These are phyloP conservation scores for Colletotrichum tamarilloi DNA, from an alignment of 2,329 filamentous ascomycete species.

Conservation along the genomic window DNA sequence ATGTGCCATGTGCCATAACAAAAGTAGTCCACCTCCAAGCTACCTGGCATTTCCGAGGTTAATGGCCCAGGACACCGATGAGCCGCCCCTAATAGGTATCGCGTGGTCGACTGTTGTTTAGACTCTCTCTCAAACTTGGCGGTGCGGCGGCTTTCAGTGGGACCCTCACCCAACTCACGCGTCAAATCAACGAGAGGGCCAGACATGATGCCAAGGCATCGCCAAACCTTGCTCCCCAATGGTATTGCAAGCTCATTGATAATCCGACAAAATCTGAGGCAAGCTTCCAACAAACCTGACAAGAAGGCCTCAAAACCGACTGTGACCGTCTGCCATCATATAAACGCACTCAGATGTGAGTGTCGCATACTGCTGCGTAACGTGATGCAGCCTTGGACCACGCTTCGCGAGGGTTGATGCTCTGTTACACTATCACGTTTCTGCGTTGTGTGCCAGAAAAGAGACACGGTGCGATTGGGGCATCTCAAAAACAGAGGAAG, in stretches of 20 bases:
- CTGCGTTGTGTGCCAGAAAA: constrained; percentile 3
- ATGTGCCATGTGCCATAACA: too few species aligned
- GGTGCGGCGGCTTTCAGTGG: background rate
- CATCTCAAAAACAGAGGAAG: background rate
- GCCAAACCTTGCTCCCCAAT: constrained; percentile 1
- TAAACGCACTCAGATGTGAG: background rate
- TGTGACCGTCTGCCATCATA: background rate
- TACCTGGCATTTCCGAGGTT: background rate
- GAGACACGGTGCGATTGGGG: constrained; percentile 1
- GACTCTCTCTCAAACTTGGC: background rate
- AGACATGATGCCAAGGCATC: background rate
- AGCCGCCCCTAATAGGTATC: background rate
- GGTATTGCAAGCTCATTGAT: background rate
- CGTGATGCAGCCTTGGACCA: constrained; percentile 17
- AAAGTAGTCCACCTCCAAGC: background rate
- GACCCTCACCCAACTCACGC: background rate
- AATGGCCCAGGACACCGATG: background rate
- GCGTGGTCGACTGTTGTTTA: background rate
- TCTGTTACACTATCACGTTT: background rate
- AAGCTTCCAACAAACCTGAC: background rate
- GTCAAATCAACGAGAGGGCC: background rate
- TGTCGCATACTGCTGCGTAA: constrained; percentile 18
- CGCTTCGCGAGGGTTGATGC: constrained; percentile 5
- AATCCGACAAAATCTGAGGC: constrained; percentile 9
- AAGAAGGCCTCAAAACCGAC: background rate